phyloP scores from a whole-genome alignment of 2,329 filamentous ascomycete species.

The Trichophyton mentagrophytes region DNA sequence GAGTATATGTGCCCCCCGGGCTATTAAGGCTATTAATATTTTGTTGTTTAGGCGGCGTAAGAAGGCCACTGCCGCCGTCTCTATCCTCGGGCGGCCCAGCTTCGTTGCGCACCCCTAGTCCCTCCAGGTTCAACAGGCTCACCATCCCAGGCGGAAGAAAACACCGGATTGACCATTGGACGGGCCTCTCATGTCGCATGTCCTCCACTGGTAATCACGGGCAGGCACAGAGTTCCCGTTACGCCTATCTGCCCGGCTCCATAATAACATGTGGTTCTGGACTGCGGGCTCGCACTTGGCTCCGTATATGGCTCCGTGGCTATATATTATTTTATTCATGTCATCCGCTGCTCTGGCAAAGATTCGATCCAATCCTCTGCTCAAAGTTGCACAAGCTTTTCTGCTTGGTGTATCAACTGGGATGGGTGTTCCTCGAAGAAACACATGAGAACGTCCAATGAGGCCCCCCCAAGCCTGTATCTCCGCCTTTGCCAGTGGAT shows the following conservation, averaged over 20 bases:
- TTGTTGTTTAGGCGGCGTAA: too few relatives aligned
- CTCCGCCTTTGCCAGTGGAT: neutral
- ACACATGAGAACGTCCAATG: neutral
- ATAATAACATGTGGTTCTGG: neutral
- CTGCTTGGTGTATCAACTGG: neutral
- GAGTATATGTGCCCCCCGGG: neutral
- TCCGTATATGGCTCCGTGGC: too few relatives aligned
- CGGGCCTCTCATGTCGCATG: neutral
- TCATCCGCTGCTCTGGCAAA: neutral
- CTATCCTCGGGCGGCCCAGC: neutral
- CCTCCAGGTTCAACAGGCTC: neutral
- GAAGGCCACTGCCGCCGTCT: neutral
- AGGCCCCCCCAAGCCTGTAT: neutral
- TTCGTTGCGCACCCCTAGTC: neutral
- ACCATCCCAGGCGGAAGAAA: neutral
- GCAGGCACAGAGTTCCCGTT: neutral
- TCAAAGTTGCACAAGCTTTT: neutral
- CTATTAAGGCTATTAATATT: too few relatives aligned
- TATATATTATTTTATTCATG: neutral
- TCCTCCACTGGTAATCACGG: neutral
- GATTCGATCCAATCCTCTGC: neutral
- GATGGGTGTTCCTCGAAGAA: neutral
- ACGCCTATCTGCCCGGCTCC: neutral
- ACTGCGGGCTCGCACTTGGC: neutral
- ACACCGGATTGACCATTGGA: neutral